Evolutionary conservation across 306 rosid genomes (phyloP).

Genomic region (Quillaja saponaria): DNA sequence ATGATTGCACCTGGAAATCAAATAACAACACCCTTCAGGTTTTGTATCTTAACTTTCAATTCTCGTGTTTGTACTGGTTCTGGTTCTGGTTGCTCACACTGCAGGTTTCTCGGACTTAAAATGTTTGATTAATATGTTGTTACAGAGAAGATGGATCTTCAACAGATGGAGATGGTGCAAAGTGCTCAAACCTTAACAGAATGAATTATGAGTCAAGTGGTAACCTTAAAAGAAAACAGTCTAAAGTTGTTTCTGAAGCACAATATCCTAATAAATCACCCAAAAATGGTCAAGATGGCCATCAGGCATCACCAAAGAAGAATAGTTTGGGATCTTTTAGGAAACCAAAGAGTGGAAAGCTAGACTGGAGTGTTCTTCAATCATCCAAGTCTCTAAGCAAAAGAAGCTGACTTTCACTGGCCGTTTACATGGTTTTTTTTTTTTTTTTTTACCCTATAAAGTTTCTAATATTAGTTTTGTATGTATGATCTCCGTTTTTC

Average conservation of each 20-base stretch:
- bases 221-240: slow-evolving; percentile 65
- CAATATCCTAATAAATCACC: slow-evolving; percentile 53
- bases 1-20: slow-evolving; percentile 43
- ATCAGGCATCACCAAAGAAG: slow-evolving; percentile 33
- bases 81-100: not conserved
- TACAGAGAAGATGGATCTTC: slow-evolving; percentile 60
- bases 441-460: not conserved
- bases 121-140: slow-evolving; percentile 16
- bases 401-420: slow-evolving; percentile 40
- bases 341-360: slow-evolving; percentile 64
- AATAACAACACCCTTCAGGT: slow-evolving; percentile 57
- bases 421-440: slow-evolving; percentile 24
- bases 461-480: not conserved
- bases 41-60: not conserved
- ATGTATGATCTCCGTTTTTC: not conserved
- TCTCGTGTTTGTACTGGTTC: not conserved
- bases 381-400: slow-evolving; percentile 49
- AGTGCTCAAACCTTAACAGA: slow-evolving; percentile 30
- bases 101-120: not conserved
- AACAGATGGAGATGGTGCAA: slow-evolving; percentile 41
- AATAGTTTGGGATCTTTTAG: slow-evolving; percentile 55
- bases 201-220: slow-evolving; percentile 33
- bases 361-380: slow-evolving; percentile 75
- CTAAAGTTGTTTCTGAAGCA: slow-evolving; percentile 44
- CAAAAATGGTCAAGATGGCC: slow-evolving; percentile 42